Evolutionary conservation across 2,329 filamentous ascomycete genomes (phyloP).

Genomic region (Cladophialophora chaetospira): DNA sequence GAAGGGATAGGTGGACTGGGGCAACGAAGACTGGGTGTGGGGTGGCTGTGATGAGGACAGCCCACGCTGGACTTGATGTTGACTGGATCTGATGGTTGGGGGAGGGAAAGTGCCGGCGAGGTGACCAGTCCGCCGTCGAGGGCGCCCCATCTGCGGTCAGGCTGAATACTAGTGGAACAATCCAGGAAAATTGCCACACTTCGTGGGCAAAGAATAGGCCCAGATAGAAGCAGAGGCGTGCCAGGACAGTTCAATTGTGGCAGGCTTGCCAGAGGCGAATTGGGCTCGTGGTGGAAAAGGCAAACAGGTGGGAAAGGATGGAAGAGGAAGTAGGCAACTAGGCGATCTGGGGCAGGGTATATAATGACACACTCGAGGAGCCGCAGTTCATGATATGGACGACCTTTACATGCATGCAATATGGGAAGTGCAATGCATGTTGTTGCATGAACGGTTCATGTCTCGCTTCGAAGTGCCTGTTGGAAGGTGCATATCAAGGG

Average conservation of each 20-base stretch:
- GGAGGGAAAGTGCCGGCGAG: conserved; percentile 15
- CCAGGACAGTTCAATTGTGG: conserved; percentile 1
- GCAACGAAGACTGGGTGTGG: background rate
- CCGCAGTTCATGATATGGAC: background rate
- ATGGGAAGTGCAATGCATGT: background rate
- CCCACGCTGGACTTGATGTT: background rate
- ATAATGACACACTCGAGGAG: conserved; percentile 7
- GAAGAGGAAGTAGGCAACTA: conserved; percentile 18
- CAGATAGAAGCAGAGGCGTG: conserved; percentile 6
- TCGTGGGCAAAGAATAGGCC: background rate
- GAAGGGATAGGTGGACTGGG: background rate
- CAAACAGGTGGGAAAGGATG: conserved; percentile 1
- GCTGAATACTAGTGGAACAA: conserved; percentile 6
- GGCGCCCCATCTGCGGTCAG: conserved; percentile 21
- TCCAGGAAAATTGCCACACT: background rate
- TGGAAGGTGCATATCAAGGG: background rate
- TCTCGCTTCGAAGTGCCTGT: background rate
- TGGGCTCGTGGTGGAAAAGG: conserved; percentile 5
- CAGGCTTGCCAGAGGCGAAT: conserved; percentile 2
- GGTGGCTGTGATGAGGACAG: conserved; percentile 2
- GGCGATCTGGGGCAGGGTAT: conserved; percentile 13
- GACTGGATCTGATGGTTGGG: conserved; percentile 6
- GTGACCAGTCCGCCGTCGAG: conserved; percentile 19
- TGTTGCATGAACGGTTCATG: conserved; percentile 1
- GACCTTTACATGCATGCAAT: background rate